These are phyloP conservation scores for Linaria vulgaris DNA, from an alignment of 257 asterid species.

Conservation along the genomic window DNA sequence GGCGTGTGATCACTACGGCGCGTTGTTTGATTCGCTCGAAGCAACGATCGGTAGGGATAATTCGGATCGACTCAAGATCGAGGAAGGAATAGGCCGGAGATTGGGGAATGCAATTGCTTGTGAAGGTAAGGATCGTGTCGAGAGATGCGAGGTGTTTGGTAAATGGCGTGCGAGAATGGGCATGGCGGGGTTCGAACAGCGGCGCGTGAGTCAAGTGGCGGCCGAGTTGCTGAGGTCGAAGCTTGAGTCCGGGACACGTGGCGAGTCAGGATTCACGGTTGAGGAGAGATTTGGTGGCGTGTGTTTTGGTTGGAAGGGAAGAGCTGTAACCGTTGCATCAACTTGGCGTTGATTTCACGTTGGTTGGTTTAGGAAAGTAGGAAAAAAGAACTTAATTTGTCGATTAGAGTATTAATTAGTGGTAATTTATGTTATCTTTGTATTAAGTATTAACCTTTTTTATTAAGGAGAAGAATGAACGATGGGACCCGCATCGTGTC, in stretches of 20 bases:
- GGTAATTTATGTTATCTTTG: background rate
- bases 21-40: slow-evolving; percentile 70
- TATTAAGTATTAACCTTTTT: slow-evolving; percentile 21
- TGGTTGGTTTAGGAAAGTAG: slow-evolving; percentile 1
- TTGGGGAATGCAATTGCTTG: slow-evolving; percentile 83
- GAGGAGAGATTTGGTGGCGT: slow-evolving; percentile 68
- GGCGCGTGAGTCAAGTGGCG: slow-evolving; percentile 48
- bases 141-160: slow-evolving; percentile 82
- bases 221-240: slow-evolving; percentile 54
- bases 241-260: slow-evolving; percentile 68
- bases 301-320: slow-evolving; percentile 88
- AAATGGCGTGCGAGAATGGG: slow-evolving; percentile 89
- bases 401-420: background rate
- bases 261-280: slow-evolving; percentile 78
- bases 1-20: slow-evolving; percentile 55
- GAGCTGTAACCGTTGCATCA: slow-evolving; percentile 76
- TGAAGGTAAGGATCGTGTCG: slow-evolving; percentile 86
- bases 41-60: slow-evolving; percentile 46
- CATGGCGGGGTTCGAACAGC: slow-evolving; percentile 73
- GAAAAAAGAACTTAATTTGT: slow-evolving; percentile 10
- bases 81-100: slow-evolving; percentile 73
- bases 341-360: slow-evolving; percentile 62
- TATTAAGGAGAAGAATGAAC: slow-evolving; percentile 19
- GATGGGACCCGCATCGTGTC: slow-evolving; percentile 22
- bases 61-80: slow-evolving; percentile 57